Evolutionary conservation across 2,329 filamentous ascomycete species (phyloP).

Genomic region (Emydomyces testavorans): DNA sequence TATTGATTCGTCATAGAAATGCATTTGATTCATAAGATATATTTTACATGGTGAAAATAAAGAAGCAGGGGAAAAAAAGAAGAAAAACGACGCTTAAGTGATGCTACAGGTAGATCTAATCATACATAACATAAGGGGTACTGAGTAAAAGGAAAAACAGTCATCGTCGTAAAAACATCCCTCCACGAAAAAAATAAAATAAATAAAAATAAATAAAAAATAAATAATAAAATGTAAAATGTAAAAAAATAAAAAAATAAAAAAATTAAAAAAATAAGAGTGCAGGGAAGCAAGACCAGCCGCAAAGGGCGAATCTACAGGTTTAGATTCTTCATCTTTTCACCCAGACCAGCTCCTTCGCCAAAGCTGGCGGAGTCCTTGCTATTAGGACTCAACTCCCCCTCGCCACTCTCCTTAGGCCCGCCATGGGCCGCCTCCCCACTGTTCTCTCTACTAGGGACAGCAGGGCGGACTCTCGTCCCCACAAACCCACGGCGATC

Average conservation of each 20-base stretch:
- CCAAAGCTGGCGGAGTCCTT: slow-evolving; percentile 7
- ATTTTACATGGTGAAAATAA: too few species aligned
- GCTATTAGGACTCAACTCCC: neutral
- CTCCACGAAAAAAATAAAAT: too few species aligned
- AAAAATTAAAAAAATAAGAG: neutral
- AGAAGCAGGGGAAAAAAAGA: too few species aligned
- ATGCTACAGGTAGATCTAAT: too few species aligned
- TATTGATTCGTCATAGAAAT: too few species aligned
- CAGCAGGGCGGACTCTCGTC: slow-evolving; percentile 37
- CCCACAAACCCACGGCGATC: slow-evolving; percentile 86
- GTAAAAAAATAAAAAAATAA: neutral
- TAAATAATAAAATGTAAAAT: neutral
- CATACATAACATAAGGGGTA: too few species aligned
- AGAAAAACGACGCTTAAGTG: too few species aligned
- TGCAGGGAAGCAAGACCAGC: neutral
- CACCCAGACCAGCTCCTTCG: neutral
- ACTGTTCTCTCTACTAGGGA: slow-evolving; percentile 4
- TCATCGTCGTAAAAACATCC: too few species aligned
- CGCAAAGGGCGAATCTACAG: neutral
- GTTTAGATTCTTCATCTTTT: neutral
- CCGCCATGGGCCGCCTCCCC: neutral
- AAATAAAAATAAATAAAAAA: neutral
- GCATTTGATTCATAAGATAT: too few species aligned
- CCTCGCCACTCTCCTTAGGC: neutral
- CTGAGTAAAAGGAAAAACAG: too few species aligned